A percentile compares a stretch with the other conserved stretches of the same genome.
These are phyloP conservation scores for Schizochytrium sp. DNA, from an alignment of 108 stramenopile genomes.

Conservation along the genomic window DNA sequence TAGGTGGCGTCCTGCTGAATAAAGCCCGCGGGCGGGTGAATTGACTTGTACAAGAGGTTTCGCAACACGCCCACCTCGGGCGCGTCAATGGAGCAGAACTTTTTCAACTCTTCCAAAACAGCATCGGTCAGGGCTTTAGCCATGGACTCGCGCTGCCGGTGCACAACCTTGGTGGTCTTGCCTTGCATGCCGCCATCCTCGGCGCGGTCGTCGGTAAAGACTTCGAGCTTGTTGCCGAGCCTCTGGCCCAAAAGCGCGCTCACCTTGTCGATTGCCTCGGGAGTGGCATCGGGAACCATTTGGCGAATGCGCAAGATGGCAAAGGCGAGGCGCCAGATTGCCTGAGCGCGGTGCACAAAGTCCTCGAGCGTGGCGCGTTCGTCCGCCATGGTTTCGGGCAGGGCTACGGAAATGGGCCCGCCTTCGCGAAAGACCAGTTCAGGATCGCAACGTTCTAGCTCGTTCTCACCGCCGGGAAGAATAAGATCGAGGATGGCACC, in stretches of 20 bases:
- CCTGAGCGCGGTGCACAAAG: neutral
- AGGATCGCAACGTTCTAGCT: neutral
- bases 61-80: neutral
- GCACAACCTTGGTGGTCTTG: neutral
- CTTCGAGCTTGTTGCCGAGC: neutral
- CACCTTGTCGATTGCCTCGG: neutral
- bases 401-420: neutral
- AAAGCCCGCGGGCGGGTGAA: neutral
- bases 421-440: neutral
- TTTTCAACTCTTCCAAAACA: neutral
- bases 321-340: neutral
- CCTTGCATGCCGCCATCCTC: neutral
- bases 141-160: neutral
- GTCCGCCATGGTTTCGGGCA: neutral
- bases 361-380: neutral
- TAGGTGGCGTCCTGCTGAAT: neutral
- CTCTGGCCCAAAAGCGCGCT: neutral
- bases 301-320: neutral
- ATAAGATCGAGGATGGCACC: neutral
- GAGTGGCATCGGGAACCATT: neutral
- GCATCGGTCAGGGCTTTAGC: neutral
- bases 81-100: neutral
- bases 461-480: neutral
- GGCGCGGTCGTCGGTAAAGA: neutral
- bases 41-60: neutral